Evolutionary conservation across 495 filamentous ascomycete genomes (phyloP), one percentile per base, ranked within the genome.

Genomic region (Annulohypoxylon stygium): DNA sequence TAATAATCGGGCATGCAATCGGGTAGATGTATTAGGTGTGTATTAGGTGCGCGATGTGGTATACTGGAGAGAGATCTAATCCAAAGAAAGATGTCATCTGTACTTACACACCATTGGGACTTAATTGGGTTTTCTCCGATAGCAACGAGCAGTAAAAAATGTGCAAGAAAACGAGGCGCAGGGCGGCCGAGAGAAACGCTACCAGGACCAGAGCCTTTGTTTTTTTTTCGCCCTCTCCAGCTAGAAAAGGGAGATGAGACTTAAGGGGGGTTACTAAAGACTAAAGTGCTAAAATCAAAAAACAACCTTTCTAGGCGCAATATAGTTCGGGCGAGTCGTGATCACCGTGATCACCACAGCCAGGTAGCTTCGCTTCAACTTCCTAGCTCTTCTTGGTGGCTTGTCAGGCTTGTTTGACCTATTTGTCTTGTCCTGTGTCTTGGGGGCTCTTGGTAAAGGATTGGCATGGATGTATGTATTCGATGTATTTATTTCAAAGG

Each of bases 61-160:
- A 34, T 54, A 69, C 25, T 45, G 20, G 51, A 50, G 60, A 50
- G 43, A 61, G 23, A 59, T 59, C 53, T 59, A 68, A 57, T 36
- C 30, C 54, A 60, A 67, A 61, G 23, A 68, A 37, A 25, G 62
- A 57, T 33, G 37, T 54, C 61, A 9, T 36, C 14, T 65, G 61
- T 71, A 75, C 73, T 75, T 68, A 75, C 73, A 75, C 73, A 67
- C 67, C 67, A 75, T 75, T 71, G 51, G 58, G 64, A 63, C 33
- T 62, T 4, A 26, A 33, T 39, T 59, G 61, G 43, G 9, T 65
- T 66, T 12, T 25, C 41, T 58, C 62, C 48, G 45, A 73, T 60
- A 63, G 62, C 57, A 65, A 60, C 57, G 48, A 62, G 9, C 47
- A 60, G 34, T 6, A 64, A 48, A 67, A 59, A 43, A 68, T 53